Percentiles rank a stretch among this genome's conserved stretches.
Evolutionary conservation across 2,329 filamentous ascomycete genomes (phyloP).

Genomic region (Saccharata proteae): DNA sequence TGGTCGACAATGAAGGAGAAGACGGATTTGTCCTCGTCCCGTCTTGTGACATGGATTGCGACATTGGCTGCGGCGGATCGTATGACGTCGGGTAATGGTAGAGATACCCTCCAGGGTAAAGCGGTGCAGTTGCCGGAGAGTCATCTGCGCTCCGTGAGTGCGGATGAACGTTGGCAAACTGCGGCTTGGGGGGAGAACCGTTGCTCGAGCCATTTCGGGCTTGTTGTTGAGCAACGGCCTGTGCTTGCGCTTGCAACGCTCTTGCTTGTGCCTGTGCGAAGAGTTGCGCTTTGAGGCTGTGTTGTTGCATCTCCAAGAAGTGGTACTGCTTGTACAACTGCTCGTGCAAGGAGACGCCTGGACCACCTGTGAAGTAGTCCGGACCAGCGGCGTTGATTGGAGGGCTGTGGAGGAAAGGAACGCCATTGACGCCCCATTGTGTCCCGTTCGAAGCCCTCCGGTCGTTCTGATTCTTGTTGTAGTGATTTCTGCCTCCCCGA

Average conservation of each 20-base stretch:
- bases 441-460: constrained; percentile 47
- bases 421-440: constrained; percentile 29
- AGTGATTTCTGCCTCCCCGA: constrained; percentile 33
- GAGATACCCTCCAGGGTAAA: constrained; percentile 27
- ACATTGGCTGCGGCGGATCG: constrained; percentile 25
- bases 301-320: constrained; percentile 31
- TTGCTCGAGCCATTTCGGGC: constrained; percentile 8
- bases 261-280: constrained; percentile 19
- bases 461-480: constrained; percentile 33
- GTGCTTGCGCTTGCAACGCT: constrained; percentile 19
- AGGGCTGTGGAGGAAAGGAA: constrained; percentile 29
- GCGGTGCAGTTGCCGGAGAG: constrained; percentile 15
- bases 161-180: constrained; percentile 6
- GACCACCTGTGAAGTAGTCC: constrained; percentile 31
- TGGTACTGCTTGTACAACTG: constrained; percentile 39
- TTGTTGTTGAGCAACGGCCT: constrained; percentile 16
- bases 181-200: constrained; percentile 6
- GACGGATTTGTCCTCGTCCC: constrained; percentile 36
- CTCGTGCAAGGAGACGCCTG: constrained; percentile 34
- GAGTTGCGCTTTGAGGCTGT: constrained; percentile 22
- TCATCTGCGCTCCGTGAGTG: constrained; percentile 3
- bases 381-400: constrained; percentile 24
- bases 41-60: constrained; percentile 27
- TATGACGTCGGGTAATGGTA: constrained; percentile 35
- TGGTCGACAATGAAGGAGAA: constrained; percentile 33